Percentiles rank a stretch among this genome's conserved stretches.
Evolutionary conservation across 1,284 basidiomycete species (phyloP).

Genomic region (Coniferiporia weirii): DNA sequence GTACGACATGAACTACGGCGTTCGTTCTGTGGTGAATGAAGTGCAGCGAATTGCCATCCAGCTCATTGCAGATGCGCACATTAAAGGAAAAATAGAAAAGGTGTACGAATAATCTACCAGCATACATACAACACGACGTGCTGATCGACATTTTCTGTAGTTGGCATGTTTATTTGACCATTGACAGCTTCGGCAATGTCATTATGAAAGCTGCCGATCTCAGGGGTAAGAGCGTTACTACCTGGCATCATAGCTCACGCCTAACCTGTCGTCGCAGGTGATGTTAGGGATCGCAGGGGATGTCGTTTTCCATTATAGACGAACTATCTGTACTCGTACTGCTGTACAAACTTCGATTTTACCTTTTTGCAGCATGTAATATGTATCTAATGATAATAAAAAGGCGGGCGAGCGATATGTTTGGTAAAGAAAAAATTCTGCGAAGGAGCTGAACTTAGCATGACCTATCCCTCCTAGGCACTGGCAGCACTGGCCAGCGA

Average conservation of each 20-base stretch:
- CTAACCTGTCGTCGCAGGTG: neutral
- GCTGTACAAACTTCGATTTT: too few species aligned
- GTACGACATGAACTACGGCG: conserved; percentile 15
- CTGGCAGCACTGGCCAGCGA: too few species aligned
- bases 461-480: too few species aligned
- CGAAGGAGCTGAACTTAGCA: too few species aligned
- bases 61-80: conserved; percentile 9
- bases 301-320: too few species aligned
- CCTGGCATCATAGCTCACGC: neutral
- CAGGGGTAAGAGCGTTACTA: neutral
- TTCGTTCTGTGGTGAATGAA: conserved; percentile 12
- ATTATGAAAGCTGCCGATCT: neutral
- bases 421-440: too few species aligned
- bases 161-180: conserved; percentile 4
- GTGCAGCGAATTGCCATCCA: conserved; percentile 12
- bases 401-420: too few species aligned
- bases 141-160: neutral
- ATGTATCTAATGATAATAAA: too few species aligned
- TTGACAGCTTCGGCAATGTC: neutral
- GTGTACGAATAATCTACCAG: neutral
- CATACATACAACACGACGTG: neutral
- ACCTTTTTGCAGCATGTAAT: too few species aligned
- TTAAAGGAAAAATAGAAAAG: conserved; percentile 2
- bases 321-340: too few species aligned
- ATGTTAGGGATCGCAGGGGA: neutral